A percentile compares a stretch with the other conserved stretches of the same genome.
phyloP scores from a whole-genome alignment of 2,329 filamentous ascomycete genomes.

The Thielaviopsis punctulata region DNA sequence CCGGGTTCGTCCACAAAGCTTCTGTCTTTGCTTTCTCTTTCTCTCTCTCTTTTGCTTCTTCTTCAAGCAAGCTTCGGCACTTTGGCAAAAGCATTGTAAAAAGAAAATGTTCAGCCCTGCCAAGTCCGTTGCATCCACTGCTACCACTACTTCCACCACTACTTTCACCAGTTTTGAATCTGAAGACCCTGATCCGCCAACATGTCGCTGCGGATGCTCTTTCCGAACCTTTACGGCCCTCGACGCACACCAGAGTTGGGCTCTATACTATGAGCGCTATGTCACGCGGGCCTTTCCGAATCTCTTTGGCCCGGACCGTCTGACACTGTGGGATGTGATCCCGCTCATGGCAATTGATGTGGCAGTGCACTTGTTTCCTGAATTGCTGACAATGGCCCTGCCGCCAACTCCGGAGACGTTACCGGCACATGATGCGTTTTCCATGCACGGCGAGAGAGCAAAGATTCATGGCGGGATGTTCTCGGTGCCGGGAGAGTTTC shows the following conservation, averaged over 20 bases:
- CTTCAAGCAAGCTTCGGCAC: background rate
- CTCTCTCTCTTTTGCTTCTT: background rate
- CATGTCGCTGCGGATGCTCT: background rate
- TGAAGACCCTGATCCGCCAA: background rate
- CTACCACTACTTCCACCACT: too few relatives aligned
- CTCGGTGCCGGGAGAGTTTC: background rate
- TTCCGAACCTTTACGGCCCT: background rate
- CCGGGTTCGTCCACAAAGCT: too few relatives aligned
- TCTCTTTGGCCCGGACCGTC: background rate
- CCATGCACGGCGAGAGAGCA: background rate
- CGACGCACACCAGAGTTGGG: background rate
- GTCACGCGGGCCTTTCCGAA: background rate
- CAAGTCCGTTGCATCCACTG: background rate
- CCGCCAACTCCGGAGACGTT: background rate
- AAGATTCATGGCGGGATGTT: background rate
- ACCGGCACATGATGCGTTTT: background rate
- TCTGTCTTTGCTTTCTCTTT: too few relatives aligned
- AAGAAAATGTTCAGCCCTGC: background rate
- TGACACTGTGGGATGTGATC: background rate
- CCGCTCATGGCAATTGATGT: background rate
- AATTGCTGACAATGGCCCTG: background rate
- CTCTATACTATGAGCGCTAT: background rate
- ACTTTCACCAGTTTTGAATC: background rate
- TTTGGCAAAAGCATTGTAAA: background rate
- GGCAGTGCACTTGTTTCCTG: background rate